Conservation (phyloP, 2,329 filamentous ascomycete genomes). For the Exserohilum turcica region DNA sequence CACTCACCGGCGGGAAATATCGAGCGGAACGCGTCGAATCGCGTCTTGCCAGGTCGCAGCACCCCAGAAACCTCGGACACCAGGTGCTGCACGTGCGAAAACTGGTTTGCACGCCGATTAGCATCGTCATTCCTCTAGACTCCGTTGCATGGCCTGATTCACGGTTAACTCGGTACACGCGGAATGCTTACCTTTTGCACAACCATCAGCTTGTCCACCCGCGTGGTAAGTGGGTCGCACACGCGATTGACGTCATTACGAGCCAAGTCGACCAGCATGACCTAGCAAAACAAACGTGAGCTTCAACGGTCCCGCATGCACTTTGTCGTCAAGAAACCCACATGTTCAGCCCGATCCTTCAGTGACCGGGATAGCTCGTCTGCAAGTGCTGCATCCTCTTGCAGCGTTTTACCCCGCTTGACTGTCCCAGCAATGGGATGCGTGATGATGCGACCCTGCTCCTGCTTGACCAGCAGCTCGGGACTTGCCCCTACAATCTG, state of each 20-base stretch:
- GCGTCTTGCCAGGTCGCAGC: constrained; percentile 79
- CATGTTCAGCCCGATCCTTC: constrained; percentile 70
- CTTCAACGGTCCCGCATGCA: constrained; percentile 63
- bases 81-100: constrained; percentile 96
- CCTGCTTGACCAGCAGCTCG: constrained; percentile 90
- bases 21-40: constrained; percentile 93
- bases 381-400: constrained; percentile 81
- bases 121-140: constrained; percentile 3
- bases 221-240: constrained; percentile 85
- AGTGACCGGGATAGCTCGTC: constrained; percentile 76
- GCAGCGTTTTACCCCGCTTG: constrained; percentile 77
- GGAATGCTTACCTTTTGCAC: constrained; percentile 43
- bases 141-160: constrained; percentile 6
- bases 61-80: constrained; percentile 94
- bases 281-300: constrained; percentile 60
- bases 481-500: constrained; percentile 95
- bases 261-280: constrained; percentile 96
- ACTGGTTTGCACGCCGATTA: constrained; percentile 53
- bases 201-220: constrained; percentile 92
- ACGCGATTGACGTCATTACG: constrained; percentile 97
- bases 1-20: constrained; percentile 86
- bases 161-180: constrained; percentile 10
- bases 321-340: constrained; percentile 21
- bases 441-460: constrained; percentile 85
- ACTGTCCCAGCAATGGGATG: constrained; percentile 98